A percentile compares a stretch with the other conserved stretches of the same genome.
phyloP scores from a whole-genome alignment of 345 rosid genomes.

The Pistacia integerrima region DNA sequence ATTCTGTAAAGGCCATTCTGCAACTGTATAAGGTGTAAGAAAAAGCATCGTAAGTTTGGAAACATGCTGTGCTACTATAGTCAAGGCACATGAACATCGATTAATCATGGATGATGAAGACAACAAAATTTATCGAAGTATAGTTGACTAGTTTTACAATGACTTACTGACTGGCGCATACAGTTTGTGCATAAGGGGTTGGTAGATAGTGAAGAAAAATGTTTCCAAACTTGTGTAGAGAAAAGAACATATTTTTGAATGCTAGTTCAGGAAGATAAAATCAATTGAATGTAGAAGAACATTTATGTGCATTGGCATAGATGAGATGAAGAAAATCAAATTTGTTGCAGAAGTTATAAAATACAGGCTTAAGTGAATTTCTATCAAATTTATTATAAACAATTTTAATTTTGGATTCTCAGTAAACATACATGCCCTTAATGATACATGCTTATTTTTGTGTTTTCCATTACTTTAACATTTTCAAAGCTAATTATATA shows the following conservation, averaged over 20 bases:
- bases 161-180: neutral
- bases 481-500: no score
- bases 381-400: no score
- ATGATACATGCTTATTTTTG: no score
- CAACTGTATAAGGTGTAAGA: neutral
- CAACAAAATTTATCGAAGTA: neutral
- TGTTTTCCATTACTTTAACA: no score
- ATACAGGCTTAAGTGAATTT: no score
- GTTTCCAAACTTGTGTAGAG: neutral
- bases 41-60: neutral
- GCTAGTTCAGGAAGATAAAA: neutral
- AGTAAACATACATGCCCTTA: no score
- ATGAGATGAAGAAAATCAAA: neutral
- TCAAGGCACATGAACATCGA: neutral
- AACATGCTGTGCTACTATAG: neutral
- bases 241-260: neutral
- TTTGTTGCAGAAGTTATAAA: no score
- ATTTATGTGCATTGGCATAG: neutral
- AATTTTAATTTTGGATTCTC: no score
- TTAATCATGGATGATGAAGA: neutral
- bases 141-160: neutral
- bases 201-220: neutral
- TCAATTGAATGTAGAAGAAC: neutral
- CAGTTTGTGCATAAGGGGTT: neutral
- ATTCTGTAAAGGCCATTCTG: slow-evolving; percentile 10